Conservation (phyloP, 768 basidiomycete genomes). For the Rhodotorula kratochvilovae region DNA sequence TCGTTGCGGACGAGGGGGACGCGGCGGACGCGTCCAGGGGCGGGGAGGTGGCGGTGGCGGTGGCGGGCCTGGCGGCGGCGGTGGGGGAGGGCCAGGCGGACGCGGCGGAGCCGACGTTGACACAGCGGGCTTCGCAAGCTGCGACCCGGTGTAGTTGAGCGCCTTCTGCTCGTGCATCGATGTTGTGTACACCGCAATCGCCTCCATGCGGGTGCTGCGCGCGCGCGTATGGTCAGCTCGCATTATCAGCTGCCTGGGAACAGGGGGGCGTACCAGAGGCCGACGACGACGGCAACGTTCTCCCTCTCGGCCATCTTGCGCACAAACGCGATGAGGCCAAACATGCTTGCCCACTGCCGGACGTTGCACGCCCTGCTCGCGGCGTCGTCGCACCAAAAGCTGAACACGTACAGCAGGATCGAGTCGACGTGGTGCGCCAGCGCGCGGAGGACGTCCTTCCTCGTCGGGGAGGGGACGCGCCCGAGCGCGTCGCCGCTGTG, state of each 20-base stretch:
- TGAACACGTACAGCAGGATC: slow-evolving; percentile 74
- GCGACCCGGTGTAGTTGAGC: slow-evolving; percentile 17
- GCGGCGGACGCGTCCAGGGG: not conserved
- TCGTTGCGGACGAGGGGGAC: not conserved
- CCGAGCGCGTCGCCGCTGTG: slow-evolving; percentile 77
- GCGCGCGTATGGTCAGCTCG: not conserved
- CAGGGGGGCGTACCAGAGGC: slow-evolving; percentile 20
- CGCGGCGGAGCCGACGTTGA: not conserved
- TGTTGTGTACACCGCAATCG: slow-evolving; percentile 22
- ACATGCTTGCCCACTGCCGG: slow-evolving; percentile 40
- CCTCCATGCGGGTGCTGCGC: slow-evolving; percentile 18
- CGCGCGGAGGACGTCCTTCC: slow-evolving; percentile 66
- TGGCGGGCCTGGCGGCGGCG: not conserved
- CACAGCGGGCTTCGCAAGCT: not conserved
- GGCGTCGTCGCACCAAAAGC: slow-evolving; percentile 64
- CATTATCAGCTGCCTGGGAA: too few species aligned
- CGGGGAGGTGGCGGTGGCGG: not conserved
- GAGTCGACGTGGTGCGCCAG: slow-evolving; percentile 76
- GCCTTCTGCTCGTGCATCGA: slow-evolving; percentile 38
- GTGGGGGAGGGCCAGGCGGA: not conserved
- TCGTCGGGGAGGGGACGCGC: slow-evolving; percentile 35
- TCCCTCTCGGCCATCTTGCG: slow-evolving; percentile 35
- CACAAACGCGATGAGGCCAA: slow-evolving; percentile 41
- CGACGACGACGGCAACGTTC: slow-evolving; percentile 3
- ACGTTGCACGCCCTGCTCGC: slow-evolving; percentile 46